A percentile compares a stretch with the other conserved stretches of the same genome.
Conservation (phyloP, 2,329 filamentous ascomycete genomes). For the Beauveria sp. region DNA sequence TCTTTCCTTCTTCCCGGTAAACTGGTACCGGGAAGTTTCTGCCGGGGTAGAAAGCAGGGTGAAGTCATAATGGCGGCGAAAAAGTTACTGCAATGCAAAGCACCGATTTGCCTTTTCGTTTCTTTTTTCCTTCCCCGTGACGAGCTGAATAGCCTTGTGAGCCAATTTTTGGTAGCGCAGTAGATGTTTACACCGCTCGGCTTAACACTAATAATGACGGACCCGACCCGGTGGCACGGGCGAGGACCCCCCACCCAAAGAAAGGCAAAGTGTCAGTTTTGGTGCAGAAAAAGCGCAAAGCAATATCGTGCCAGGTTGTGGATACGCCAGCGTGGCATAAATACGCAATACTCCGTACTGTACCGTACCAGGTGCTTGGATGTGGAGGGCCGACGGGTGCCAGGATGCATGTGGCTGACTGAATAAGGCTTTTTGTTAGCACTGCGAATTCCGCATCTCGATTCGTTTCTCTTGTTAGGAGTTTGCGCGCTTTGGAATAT, state of each 20-base stretch:
- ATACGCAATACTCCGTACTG: background rate
- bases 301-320: background rate
- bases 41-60: background rate
- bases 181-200: background rate
- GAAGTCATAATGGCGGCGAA: background rate
- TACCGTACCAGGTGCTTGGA: background rate
- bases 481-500: too few species aligned
- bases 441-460: too few species aligned
- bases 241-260: background rate
- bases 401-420: too few species aligned
- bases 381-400: background rate
- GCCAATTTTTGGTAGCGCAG: background rate
- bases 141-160: background rate
- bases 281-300: background rate
- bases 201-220: background rate
- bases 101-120: background rate
- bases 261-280: background rate
- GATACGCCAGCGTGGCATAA: conserved; percentile 8
- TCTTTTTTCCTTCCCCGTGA: background rate
- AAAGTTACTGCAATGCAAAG: conserved; percentile 4
- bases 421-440: too few species aligned
- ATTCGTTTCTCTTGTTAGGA: too few species aligned
- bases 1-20: background rate
- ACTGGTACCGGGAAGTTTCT: background rate
- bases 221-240: background rate